Percentiles rank a stretch among this genome's conserved stretches.
Evolutionary conservation across 768 basidiomycete genomes (phyloP).

Genomic region (Pleurotus platypus): DNA sequence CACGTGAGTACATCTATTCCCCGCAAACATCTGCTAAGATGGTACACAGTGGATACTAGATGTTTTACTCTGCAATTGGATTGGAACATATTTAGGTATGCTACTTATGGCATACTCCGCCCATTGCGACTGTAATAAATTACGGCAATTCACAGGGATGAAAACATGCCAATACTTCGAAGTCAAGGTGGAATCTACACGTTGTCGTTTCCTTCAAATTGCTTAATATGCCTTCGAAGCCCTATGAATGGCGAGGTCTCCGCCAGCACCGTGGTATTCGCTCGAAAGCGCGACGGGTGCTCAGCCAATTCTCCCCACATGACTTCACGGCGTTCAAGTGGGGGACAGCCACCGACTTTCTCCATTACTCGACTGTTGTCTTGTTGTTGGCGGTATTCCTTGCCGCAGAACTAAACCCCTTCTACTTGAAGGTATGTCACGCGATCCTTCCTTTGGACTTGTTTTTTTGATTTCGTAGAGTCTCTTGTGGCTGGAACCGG

Average conservation of each 20-base stretch:
- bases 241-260: conserved; percentile 83
- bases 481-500: conserved; percentile 84
- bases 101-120: background rate
- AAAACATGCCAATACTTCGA: conserved; percentile 84
- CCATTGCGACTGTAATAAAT: background rate
- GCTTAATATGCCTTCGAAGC: conserved; percentile 35
- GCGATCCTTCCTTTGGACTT: background rate
- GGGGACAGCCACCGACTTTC: conserved; percentile 74
- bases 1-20: conserved; percentile 52
- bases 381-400: conserved; percentile 74
- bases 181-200: conserved; percentile 61
- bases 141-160: conserved; percentile 53
- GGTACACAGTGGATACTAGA: conserved; percentile 74
- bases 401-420: conserved; percentile 82
- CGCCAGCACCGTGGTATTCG: conserved; percentile 74
- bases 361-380: conserved; percentile 74
- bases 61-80: conserved; percentile 85
- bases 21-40: conserved; percentile 11
- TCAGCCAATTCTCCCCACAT: conserved; percentile 83
- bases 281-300: conserved; percentile 73
- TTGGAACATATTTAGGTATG: conserved; percentile 78
- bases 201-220: conserved; percentile 10
- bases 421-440: conserved; percentile 73
- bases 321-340: conserved; percentile 88
- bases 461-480: conserved; percentile 26